phyloP scores from a whole-genome alignment of 768 basidiomycete species.

The Clavulina sp. region DNA sequence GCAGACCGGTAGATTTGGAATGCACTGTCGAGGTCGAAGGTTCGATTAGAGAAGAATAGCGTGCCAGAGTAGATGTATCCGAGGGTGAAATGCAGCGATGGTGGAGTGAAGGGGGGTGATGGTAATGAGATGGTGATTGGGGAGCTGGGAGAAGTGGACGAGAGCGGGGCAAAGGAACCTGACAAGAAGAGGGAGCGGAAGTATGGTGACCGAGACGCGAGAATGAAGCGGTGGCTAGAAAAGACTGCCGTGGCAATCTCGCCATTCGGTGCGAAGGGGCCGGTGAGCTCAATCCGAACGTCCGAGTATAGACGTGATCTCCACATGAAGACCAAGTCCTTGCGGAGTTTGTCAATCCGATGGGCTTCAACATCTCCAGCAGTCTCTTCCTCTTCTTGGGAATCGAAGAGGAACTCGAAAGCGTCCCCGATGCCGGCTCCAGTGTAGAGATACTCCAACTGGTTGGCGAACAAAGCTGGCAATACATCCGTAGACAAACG shows the following conservation, averaged over 20 bases:
- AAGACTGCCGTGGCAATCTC: slow-evolving; percentile 59
- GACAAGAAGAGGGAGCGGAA: slow-evolving; percentile 66
- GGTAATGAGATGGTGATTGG: slow-evolving; percentile 53
- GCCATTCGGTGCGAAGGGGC: slow-evolving; percentile 26
- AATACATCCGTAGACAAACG: slow-evolving; percentile 52
- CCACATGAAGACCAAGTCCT: slow-evolving; percentile 96
- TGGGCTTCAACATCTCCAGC: slow-evolving; percentile 29
- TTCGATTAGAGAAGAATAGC: slow-evolving; percentile 77
- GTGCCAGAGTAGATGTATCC: slow-evolving; percentile 94
- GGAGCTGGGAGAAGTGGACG: slow-evolving; percentile 21
- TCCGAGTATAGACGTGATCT: slow-evolving; percentile 85
- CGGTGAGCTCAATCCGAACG: slow-evolving; percentile 62
- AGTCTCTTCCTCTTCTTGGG: slow-evolving; percentile 23
- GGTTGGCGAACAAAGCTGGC: slow-evolving; percentile 68
- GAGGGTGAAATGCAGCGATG: slow-evolving; percentile 83
- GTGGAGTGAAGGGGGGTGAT: slow-evolving; percentile 87
- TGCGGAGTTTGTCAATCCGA: slow-evolving; percentile 69
- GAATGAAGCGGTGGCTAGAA: slow-evolving; percentile 82
- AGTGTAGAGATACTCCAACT: slow-evolving; percentile 90
- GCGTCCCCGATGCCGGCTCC: slow-evolving; percentile 77
- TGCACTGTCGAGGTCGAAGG: slow-evolving; percentile 82
- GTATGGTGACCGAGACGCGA: slow-evolving; percentile 77
- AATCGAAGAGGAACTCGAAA: slow-evolving; percentile 74
- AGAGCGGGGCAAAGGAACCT: slow-evolving; percentile 29
- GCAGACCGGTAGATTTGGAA: slow-evolving; percentile 79